Evolutionary conservation across 2,329 filamentous ascomycete genomes (phyloP), one percentile per base, ranked within the genome.

Genomic region (Cytospora piceae): DNA sequence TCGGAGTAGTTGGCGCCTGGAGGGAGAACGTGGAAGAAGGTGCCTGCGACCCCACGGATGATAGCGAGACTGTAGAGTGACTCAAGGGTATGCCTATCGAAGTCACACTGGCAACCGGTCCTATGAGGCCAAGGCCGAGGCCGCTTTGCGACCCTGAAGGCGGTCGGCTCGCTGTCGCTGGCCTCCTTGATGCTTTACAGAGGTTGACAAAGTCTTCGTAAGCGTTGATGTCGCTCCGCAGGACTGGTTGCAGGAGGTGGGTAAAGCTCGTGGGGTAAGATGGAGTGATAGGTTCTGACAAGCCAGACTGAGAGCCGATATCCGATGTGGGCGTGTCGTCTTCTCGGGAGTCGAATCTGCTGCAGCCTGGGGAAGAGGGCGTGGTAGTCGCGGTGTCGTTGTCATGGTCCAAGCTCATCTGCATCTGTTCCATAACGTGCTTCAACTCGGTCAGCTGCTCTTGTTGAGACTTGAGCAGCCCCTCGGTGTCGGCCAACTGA

Each of bases 361-460:
- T 87, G 58, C 90, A 81, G 11, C 88, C 90, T 0, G 94, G 94
- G 1, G 94, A 97, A 0, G 92, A 92, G 2, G 93, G 93, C 11
- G 91, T 86, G 12, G 92, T 91, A n/a, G 87, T 84, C 64, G 86
- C 86, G 54, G 83, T 87, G 70, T 86, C 83, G 70, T 96, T 91
- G 70, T 95, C 91, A 67, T 84, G 85, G 70, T 92, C 87, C 15
- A 86, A 82, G 29, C 84, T 86, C 87, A 97, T 92, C 72, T 90
- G 89, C 88, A 97, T 92, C 72, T 90, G 89, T 77, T 97, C 93
- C 88, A 99, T 92, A 69, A 97, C 93, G 24, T 86, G 83, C 78
- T 99, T 99, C 69, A 99, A 86, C 76, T 98, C 92, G 2, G 90
- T 85, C 3, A 99, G 82, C 76, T 99, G 95, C 76, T 98, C 94